Evolutionary conservation across 176 grass and related monocot genomes (phyloP).

Genomic region (Zea luxurians): DNA sequence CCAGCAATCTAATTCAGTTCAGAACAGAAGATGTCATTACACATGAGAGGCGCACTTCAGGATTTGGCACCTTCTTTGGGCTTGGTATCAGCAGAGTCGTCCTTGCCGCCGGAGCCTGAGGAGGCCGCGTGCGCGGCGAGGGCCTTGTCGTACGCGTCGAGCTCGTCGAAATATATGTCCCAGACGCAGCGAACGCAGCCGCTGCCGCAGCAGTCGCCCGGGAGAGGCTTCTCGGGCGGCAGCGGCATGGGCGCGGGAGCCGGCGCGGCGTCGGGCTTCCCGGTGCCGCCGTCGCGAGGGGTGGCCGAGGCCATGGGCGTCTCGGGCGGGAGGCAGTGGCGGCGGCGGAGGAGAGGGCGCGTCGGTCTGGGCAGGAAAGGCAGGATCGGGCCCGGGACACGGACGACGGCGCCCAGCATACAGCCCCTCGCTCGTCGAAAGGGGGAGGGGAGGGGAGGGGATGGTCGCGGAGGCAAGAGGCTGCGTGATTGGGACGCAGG

Average conservation of each 20-base stretch:
- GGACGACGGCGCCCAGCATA: slow-evolving; percentile 53
- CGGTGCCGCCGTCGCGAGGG: slow-evolving; percentile 9
- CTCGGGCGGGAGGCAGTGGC: background rate
- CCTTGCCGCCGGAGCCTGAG: slow-evolving; percentile 33
- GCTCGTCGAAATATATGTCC: slow-evolving; percentile 88
- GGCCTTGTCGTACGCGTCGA: slow-evolving; percentile 71
- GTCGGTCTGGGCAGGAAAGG: slow-evolving; percentile 26
- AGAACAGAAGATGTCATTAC: slow-evolving; percentile 5
- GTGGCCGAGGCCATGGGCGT: slow-evolving; percentile 51
- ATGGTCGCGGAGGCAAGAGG: background rate
- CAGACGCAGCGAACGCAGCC: slow-evolving; percentile 93
- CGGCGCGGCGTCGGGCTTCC: slow-evolving; percentile 30
- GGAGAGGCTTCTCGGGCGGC: slow-evolving; percentile 93
- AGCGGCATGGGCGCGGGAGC: slow-evolving; percentile 28
- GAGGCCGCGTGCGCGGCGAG: slow-evolving; percentile 40
- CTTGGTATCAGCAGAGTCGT: background rate
- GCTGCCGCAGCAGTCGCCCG: slow-evolving; percentile 93
- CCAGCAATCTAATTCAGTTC: slow-evolving; percentile 10
- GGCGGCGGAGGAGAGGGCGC: slow-evolving; percentile 29
- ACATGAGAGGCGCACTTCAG: slow-evolving; percentile 2
- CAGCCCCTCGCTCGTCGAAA: background rate
- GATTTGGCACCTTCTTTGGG: slow-evolving; percentile 32
- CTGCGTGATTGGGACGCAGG: background rate
- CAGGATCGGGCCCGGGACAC: slow-evolving; percentile 46
- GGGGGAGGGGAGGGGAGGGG: background rate